Evolutionary conservation across 306 rosid genomes (phyloP).

Genomic region (cucumber (Cucumis sativus)): Cucumber_9930_V3 NC_026658.2:16472001-16472500

Average conservation of each 20-base stretch:
- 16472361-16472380: too few species aligned
- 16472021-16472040: conserved; percentile 51
- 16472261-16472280: conserved; percentile 35
- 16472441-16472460: too few species aligned
- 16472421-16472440: too few species aligned
- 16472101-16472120: conserved; percentile 50
- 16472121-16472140: conserved; percentile 20
- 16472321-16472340: too few species aligned
- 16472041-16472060: conserved; percentile 46
- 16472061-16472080: conserved; percentile 47
- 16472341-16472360: too few species aligned
- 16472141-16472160: conserved; percentile 35
- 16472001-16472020: not conserved
- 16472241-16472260: conserved; percentile 31
- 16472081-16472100: conserved; percentile 24
- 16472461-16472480: too few species aligned
- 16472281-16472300: conserved; percentile 60
- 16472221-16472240: conserved; percentile 58
- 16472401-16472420: too few species aligned
- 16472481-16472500: too few species aligned
- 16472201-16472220: conserved; percentile 45
- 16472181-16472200: conserved; percentile 54
- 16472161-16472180: conserved; percentile 73
- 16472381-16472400: too few species aligned
- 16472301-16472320: conserved; percentile 26